Evolutionary conservation across 129 eudicot species (phyloP), one percentile per base, ranked within the genome.

Genomic region (Pittosporum tobira): DNA sequence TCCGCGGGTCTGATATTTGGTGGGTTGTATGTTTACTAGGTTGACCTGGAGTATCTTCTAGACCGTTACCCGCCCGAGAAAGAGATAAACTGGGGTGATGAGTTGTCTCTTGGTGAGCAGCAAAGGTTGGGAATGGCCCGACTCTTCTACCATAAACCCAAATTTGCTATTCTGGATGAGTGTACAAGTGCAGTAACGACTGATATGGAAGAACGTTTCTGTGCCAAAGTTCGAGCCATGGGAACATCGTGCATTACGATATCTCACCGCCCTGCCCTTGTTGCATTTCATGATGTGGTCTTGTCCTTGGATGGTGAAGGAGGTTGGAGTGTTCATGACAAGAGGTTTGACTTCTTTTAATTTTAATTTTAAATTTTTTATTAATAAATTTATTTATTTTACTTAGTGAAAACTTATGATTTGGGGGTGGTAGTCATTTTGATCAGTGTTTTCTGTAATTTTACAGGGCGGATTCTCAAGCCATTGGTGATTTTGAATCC

Each of bases 171-270:
- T 67, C 91, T 93, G 44, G 99, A 93, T 75, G 99, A 93, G 59
- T 93, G 99, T 67, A 93, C 99, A 8, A 93, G 99, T 87, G 99
- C 99, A 14, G 99, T 93, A 40, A 93, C 99, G 51, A 93, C 94
- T 60, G 99, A 87, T 77, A 93, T 93, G 99, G 96, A 93, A 72
- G 93, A 93, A 73, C 88, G 99, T 30, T 93, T 93, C 59, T 93
- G 99, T 84, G 79, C 87, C 48, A 87, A 93, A 71, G 99, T 93
- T 45, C 75, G 94, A 69, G 99, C 91, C 9, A 93, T 93, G 99
- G 99, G 99, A 75, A 93, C 99, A 25, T 87, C 99, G 14, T 93
- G 99, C 72, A 93, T 93, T 71, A 93, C 99, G 22, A 93, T 93
- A 65, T 93, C 99, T 67, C 96, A 93, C 55, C 86, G 99, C 30